Evolutionary conservation across 2,329 filamentous ascomycete species (phyloP).

Genomic region (Nannizziopsis barbatae): DNA sequence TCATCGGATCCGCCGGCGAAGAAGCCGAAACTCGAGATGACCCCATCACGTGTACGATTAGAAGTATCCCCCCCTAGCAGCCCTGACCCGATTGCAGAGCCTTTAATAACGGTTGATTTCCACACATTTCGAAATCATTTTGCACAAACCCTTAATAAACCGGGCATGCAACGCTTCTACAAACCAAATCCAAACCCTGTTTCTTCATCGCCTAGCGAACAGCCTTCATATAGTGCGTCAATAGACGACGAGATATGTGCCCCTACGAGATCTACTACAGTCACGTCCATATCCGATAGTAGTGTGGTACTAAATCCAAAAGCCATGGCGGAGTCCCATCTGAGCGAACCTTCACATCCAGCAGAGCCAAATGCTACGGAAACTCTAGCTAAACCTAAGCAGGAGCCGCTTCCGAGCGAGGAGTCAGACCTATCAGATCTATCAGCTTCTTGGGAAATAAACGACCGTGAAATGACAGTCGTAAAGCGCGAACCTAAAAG

Average conservation of each 20-base stretch:
- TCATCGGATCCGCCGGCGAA: neutral
- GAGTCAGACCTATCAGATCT: conserved; percentile 21
- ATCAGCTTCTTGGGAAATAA: conserved; percentile 22
- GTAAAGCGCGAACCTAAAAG: conserved; percentile 15
- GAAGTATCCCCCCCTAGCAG: conserved; percentile 25
- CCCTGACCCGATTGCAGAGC: conserved; percentile 11
- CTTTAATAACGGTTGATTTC: conserved; percentile 5
- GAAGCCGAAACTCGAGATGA: conserved; percentile 9
- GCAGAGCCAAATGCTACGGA: neutral
- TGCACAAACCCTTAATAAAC: neutral
- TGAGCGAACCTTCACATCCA: neutral
- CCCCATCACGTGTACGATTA: conserved; percentile 23
- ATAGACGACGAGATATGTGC: conserved; percentile 25
- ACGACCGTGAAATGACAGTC: conserved; percentile 20
- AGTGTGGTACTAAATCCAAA: neutral
- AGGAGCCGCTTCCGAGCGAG: conserved; percentile 2
- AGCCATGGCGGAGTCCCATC: neutral
- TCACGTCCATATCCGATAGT: conserved; percentile 29
- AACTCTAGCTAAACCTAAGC: neutral
- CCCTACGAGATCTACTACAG: conserved; percentile 27
- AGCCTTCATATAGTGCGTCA: conserved; percentile 1
- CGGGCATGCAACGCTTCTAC: conserved; percentile 20
- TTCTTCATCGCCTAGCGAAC: conserved; percentile 3
- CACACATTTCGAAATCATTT: neutral
- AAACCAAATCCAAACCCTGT: conserved; percentile 14